Percentiles rank a stretch among this genome's conserved stretches.
Conservation (phyloP, 2,329 filamentous ascomycete species). For the Colletotrichum destructivum region DNA sequence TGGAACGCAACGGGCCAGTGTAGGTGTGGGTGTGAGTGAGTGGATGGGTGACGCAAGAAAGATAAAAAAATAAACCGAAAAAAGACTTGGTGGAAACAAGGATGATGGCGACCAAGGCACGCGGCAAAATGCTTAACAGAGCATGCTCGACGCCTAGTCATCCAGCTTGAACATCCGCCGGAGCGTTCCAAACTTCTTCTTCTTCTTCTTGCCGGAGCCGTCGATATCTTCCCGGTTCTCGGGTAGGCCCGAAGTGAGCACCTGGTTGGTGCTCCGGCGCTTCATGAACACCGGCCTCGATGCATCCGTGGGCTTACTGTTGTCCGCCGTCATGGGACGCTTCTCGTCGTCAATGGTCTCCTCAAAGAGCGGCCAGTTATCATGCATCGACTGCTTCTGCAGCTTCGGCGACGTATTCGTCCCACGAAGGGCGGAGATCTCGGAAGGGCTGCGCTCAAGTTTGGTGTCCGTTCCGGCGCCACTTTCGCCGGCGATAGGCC, state of each 20-base stretch:
- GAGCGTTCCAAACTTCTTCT: slow-evolving; percentile 79
- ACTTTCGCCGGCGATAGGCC: slow-evolving; percentile 67
- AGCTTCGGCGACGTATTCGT: slow-evolving; percentile 49
- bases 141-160: slow-evolving; percentile 53
- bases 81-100: not conserved
- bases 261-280: slow-evolving; percentile 56
- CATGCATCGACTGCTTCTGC: slow-evolving; percentile 43
- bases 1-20: not conserved
- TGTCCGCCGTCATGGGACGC: slow-evolving; percentile 55
- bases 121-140: not conserved
- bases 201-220: slow-evolving; percentile 58
- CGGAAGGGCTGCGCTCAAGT: slow-evolving; percentile 70
- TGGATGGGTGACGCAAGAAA: not conserved
- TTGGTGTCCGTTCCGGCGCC: slow-evolving; percentile 74
- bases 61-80: not conserved
- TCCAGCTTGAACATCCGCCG: slow-evolving; percentile 75
- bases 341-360: slow-evolving; percentile 45
- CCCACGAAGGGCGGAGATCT: slow-evolving; percentile 64
- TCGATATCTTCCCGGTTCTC: slow-evolving; percentile 35
- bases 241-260: slow-evolving; percentile 5
- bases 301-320: slow-evolving; percentile 39
- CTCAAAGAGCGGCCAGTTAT: slow-evolving; percentile 65
- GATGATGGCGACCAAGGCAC: not conserved
- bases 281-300: slow-evolving; percentile 51
- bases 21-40: not conserved